phyloP scores from a whole-genome alignment of 371 early-diverging fungal genomes.

The Zychaea mexicana region DNA sequence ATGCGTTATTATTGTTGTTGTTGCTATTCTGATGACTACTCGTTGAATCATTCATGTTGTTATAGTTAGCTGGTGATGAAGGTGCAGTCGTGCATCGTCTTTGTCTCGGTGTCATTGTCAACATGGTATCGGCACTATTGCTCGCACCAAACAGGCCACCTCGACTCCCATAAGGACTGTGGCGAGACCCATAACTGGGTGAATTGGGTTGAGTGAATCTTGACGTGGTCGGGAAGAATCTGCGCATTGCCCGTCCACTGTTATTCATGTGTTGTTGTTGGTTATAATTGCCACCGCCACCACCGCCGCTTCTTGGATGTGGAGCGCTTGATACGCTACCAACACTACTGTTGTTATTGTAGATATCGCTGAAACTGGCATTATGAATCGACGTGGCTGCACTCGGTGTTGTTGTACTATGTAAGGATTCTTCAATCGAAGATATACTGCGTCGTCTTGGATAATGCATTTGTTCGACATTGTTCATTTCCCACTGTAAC shows the following conservation, averaged over 20 bases:
- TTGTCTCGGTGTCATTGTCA: background rate
- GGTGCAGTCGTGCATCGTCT: slow-evolving; percentile 5
- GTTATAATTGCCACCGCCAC: background rate
- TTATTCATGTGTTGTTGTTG: too few relatives aligned
- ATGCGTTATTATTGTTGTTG: background rate
- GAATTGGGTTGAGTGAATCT: slow-evolving; percentile 39
- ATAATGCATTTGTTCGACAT: slow-evolving; percentile 61
- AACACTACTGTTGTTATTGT: slow-evolving; percentile 2
- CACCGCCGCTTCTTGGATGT: background rate
- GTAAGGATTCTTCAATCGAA: slow-evolving; percentile 16
- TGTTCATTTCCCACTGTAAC: slow-evolving; percentile 69
- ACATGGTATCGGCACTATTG: background rate
- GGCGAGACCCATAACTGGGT: background rate
- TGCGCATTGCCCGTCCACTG: slow-evolving; percentile 17
- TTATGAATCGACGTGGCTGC: background rate
- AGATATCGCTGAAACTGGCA: background rate
- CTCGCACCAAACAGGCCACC: background rate
- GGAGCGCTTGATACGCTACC: background rate
- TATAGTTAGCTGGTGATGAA: slow-evolving; percentile 13
- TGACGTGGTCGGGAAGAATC: slow-evolving; percentile 49
- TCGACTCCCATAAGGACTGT: background rate
- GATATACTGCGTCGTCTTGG: slow-evolving; percentile 39
- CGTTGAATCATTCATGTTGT: slow-evolving; percentile 11
- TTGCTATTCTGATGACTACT: slow-evolving; percentile 7
- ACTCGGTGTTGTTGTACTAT: background rate